Conservation (phyloP, 2,329 filamentous ascomycete species). For the Samsoniella hepiali region DNA sequence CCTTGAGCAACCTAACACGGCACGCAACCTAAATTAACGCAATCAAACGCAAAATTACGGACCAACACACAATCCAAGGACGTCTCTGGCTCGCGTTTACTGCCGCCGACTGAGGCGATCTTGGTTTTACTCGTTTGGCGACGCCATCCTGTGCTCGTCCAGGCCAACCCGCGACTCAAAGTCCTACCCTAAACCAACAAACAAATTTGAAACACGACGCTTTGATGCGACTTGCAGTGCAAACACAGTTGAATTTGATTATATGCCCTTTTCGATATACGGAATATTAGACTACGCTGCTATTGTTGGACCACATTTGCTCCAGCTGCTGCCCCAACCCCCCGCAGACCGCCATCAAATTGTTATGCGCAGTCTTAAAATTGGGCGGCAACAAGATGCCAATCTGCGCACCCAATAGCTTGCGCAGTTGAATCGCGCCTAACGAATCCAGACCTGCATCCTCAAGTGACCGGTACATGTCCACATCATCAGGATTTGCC, state of each 20-base stretch:
- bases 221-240: neutral
- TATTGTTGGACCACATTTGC: no score
- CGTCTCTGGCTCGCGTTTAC: neutral
- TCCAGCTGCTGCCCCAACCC: neutral
- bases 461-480: no score
- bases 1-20: neutral
- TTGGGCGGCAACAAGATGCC: neutral
- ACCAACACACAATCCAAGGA: no score
- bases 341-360: neutral
- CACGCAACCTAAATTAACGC: no score
- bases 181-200: conserved; percentile 6
- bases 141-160: no score
- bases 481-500: no score
- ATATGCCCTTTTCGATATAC: neutral
- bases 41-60: no score
- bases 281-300: neutral
- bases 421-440: neutral
- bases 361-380: neutral
- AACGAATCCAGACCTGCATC: no score
- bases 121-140: neutral
- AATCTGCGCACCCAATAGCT: neutral
- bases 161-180: neutral
- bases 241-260: neutral
- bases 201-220: neutral
- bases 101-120: neutral